Evolutionary conservation across 306 rosid genomes (phyloP).

Genomic region (Luffa aegyptiaca): DNA sequence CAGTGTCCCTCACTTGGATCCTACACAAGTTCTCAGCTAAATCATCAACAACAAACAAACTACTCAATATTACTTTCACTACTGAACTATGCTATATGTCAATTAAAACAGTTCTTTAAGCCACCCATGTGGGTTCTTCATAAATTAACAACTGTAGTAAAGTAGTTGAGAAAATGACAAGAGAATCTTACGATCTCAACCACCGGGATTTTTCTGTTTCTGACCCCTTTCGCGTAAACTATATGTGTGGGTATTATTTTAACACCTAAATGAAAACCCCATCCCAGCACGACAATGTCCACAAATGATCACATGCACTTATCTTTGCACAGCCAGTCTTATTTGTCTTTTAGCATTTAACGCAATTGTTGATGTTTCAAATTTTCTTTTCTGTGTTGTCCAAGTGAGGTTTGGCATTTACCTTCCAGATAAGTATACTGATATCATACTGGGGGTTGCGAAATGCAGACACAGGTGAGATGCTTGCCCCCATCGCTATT

Average conservation of each 20-base stretch:
- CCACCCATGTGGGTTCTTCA: not conserved
- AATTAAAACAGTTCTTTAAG: not conserved
- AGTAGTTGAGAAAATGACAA: not conserved
- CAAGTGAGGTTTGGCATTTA: slow-evolving; percentile 23
- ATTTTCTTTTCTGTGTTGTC: not conserved
- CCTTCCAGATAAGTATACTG: slow-evolving; percentile 97
- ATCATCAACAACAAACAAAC: not conserved
- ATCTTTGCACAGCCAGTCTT: not conserved
- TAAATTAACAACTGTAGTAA: not conserved
- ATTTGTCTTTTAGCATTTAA: not conserved
- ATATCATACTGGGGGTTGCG: slow-evolving; percentile 77
- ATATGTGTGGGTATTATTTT: not conserved
- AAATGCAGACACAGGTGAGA: slow-evolving; percentile 62
- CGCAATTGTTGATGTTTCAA: not conserved
- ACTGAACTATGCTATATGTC: not conserved
- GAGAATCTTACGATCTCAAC: not conserved
- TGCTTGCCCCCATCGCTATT: slow-evolving; percentile 98
- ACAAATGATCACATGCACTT: slow-evolving; percentile 1
- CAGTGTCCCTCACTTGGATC: slow-evolving; percentile 97
- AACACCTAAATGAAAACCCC: not conserved
- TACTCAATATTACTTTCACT: not conserved
- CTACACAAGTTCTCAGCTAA: slow-evolving; percentile 19
- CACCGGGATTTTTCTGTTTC: not conserved
- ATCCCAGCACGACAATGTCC: slow-evolving; percentile 1
- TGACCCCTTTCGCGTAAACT: not conserved